phyloP scores from a whole-genome alignment of 257 asterid genomes.

The Solanum paucissectum region DNA sequence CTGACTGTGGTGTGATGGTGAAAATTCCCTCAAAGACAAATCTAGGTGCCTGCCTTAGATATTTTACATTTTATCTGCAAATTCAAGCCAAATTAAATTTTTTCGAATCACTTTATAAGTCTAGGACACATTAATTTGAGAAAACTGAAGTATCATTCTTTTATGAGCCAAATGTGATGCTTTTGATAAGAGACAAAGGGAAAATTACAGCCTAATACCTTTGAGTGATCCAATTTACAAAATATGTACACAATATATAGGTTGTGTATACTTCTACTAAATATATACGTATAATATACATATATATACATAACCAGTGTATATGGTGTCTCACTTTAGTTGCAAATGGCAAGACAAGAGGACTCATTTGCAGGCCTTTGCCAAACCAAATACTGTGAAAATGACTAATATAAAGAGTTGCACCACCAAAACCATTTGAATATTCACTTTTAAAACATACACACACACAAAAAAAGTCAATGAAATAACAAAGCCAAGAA shows the following conservation, averaged over 20 bases:
- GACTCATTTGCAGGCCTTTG: slow-evolving; percentile 41
- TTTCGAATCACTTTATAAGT: neutral
- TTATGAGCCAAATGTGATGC: neutral
- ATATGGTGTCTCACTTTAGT: slow-evolving; percentile 7
- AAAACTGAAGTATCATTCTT: neutral
- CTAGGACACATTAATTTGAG: neutral
- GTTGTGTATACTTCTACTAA: neutral
- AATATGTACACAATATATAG: neutral
- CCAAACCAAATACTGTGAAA: neutral
- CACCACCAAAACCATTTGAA: neutral
- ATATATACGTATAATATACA: neutral
- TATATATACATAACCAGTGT: neutral
- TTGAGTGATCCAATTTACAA: neutral
- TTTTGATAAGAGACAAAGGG: neutral
- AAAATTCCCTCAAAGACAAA: neutral
- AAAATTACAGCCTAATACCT: neutral
- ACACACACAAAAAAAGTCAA: neutral
- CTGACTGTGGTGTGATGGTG: neutral
- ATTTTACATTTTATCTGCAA: neutral
- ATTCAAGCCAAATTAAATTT: neutral
- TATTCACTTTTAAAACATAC: neutral
- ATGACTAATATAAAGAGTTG: neutral
- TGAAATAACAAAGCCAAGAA: neutral
- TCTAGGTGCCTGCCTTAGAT: neutral
- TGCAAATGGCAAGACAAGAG: slow-evolving; percentile 55